Evolutionary conservation across 805 yeast genomes (phyloP).

Genomic region (Candida endomychidarum): DNA sequence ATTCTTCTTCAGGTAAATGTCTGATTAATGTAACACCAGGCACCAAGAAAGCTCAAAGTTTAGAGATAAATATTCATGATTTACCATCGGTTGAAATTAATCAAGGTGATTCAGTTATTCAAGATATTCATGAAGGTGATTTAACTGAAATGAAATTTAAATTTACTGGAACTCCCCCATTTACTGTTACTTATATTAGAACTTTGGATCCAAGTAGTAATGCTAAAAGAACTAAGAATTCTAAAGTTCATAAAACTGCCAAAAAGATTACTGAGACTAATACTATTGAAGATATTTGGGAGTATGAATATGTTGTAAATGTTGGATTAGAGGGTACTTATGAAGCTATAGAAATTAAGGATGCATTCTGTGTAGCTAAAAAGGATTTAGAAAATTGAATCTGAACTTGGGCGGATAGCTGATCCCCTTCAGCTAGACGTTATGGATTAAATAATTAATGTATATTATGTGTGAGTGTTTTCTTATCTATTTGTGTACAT

Average conservation of each 20-base stretch:
- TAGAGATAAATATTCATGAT: conserved; percentile 41
- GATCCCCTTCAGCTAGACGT: too few relatives aligned
- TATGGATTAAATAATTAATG: too few relatives aligned
- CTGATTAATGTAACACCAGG: conserved; percentile 52
- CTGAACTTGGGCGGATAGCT: too few relatives aligned
- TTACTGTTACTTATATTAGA: conserved; percentile 79
- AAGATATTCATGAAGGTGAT: conserved; percentile 92
- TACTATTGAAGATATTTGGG: conserved; percentile 66
- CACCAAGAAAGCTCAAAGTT: conserved; percentile 30
- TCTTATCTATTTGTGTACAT: background rate
- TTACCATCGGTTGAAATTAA: conserved; percentile 77
- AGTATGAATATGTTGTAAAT: conserved; percentile 63
- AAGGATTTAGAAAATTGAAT: conserved; percentile 13
- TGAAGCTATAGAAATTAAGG: conserved; percentile 88
- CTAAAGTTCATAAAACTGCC: conserved; percentile 15
- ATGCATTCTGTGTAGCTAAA: conserved; percentile 63
- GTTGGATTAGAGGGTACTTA: conserved; percentile 91
- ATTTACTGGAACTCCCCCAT: conserved; percentile 89
- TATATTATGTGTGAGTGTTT: background rate
- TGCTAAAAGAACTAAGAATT: conserved; percentile 26
- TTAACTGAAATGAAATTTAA: conserved; percentile 82
- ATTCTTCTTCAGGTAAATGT: conserved; percentile 72
- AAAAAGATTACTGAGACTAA: conserved; percentile 20
- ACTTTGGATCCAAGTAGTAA: conserved; percentile 37
- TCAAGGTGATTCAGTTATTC: conserved; percentile 72